Evolutionary conservation across 1,284 basidiomycete genomes (phyloP), one percentile per base, ranked within the genome.

Genomic region (Moesziomyces sp.): DNA sequence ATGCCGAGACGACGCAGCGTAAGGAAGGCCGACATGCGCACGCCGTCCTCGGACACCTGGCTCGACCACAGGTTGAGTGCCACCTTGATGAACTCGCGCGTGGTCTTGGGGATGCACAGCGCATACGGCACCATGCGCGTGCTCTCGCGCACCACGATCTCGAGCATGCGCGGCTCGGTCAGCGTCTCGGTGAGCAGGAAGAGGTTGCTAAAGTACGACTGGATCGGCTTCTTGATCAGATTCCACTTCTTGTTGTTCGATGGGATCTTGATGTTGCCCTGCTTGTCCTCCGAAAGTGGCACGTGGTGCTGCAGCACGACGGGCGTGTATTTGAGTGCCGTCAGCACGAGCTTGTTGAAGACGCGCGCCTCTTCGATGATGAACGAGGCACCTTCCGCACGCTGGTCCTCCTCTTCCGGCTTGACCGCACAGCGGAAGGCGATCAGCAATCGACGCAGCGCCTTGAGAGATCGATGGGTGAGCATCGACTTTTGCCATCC

Each of bases 401-500:
- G 65, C 51, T 75, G 53, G 7, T 65, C 71, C 40, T 72, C 70
- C 45, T 76, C 74, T 46, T 77, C 80, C 50, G 70, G 76, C 56
- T 75, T 78, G 48, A 81, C 79, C 16, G 80, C 82, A 26, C 80
- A 71, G 7, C 81, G 79, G 74, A 82, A 83, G 18, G 82, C 82
- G 23, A 83, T 76, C n/a, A 97, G 86, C 6, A 97, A 88, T 80
- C 92, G 93, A 65, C 93, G 87, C 45, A 99, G 86, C 0, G 93
- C 91, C 64, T 92, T 89, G 58, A 98, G 84, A 1, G 96, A 98
- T 52, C 90, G 90, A 85, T 93, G 90, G 91, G 96, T 80, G 23
- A 99, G 87, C 60, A 98, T 87, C n/a, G 90, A 90, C 83, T 92
- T 92, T 83, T 97, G 94, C 96, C 96, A 98, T 71, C 88, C 87